Evolutionary conservation across 192 early-diverging fungal genomes (phyloP).

Genomic region (Rhizophagus sp.): DNA sequence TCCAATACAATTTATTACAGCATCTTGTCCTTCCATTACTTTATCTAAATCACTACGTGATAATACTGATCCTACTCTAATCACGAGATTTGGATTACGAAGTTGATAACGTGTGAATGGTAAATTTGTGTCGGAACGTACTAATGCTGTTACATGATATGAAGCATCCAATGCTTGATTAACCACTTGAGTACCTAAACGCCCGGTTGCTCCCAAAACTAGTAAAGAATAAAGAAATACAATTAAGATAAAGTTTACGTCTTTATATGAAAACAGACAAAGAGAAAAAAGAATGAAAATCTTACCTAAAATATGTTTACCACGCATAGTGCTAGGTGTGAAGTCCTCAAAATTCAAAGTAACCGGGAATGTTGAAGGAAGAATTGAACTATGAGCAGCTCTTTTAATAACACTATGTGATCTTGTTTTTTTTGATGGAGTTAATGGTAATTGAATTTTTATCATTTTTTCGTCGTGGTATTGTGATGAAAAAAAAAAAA

Average conservation of each 20-base stretch:
- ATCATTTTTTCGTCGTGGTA: neutral
- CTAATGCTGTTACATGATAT: slow-evolving; percentile 44
- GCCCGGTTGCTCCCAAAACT: slow-evolving; percentile 43
- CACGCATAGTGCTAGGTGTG: neutral
- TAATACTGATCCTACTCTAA: slow-evolving; percentile 38
- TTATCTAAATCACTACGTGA: slow-evolving; percentile 39
- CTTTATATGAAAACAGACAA: no score
- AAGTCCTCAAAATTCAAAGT: neutral
- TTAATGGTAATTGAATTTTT: neutral
- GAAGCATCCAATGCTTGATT: slow-evolving; percentile 40
- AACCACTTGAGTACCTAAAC: slow-evolving; percentile 40
- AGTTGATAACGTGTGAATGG: slow-evolving; percentile 36
- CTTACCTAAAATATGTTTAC: neutral
- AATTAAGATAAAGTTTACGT: neutral
- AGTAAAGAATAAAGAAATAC: neutral
- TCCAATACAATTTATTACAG: slow-evolving; percentile 43
- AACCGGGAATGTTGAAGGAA: neutral
- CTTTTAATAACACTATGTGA: neutral
- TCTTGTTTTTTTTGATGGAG: neutral
- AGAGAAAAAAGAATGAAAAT: neutral
- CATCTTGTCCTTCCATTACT: slow-evolving; percentile 44
- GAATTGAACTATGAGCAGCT: neutral
- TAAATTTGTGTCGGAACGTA: slow-evolving; percentile 35
- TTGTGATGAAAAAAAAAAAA: neutral
- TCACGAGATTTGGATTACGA: slow-evolving; percentile 42